phyloP scores from a whole-genome alignment of 2,329 filamentous ascomycete genomes.

The Xylariaceae sp. region DNA sequence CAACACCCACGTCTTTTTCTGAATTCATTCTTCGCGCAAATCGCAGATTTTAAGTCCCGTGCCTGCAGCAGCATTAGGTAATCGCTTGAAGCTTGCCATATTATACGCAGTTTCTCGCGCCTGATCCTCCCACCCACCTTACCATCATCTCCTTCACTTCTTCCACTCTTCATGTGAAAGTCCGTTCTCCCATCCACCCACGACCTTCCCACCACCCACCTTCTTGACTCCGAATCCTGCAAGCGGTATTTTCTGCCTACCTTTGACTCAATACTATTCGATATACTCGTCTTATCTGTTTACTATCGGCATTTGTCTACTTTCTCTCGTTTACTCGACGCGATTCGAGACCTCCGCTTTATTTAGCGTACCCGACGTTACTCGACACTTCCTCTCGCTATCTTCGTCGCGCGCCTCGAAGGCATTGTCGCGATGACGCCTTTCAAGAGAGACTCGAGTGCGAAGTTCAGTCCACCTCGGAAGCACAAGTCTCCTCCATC shows the following conservation, averaged over 20 bases:
- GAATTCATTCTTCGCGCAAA: no score
- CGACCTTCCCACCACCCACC: neutral
- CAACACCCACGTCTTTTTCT: no score
- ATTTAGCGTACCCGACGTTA: neutral
- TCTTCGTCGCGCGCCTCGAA: neutral
- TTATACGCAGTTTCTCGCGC: no score
- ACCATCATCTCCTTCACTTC: no score
- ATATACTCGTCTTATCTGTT: neutral
- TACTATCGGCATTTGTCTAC: neutral
- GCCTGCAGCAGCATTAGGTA: no score
- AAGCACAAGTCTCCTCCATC: conserved; percentile 30
- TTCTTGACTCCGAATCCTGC: neutral
- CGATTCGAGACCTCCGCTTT: no score
- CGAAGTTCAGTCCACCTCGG: conserved; percentile 29
- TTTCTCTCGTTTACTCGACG: no score
- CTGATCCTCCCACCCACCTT: no score
- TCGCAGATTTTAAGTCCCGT: no score
- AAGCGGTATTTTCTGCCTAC: neutral
- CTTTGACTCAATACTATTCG: neutral
- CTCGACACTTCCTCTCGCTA: neutral
- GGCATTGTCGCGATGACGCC: conserved; percentile 23
- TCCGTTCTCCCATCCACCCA: no score
- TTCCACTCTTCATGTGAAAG: no score
- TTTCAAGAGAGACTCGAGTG: conserved; percentile 26
- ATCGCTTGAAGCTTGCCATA: no score